Conservation (phyloP, 805 yeast genomes). For the Candida broadrunensis region DNA sequence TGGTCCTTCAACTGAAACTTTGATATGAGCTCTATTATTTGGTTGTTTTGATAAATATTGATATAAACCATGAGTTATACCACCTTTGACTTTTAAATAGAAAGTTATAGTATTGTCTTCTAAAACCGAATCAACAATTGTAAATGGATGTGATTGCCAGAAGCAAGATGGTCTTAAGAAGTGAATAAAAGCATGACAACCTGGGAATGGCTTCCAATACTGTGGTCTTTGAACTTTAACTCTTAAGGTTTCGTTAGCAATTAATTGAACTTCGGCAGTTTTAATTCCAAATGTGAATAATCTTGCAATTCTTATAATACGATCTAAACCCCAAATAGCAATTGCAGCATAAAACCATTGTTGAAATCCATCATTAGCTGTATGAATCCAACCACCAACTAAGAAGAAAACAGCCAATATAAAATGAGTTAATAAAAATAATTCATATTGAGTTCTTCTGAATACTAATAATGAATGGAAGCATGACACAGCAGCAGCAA, state of each 20-base stretch:
- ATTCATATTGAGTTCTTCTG: constrained; percentile 56
- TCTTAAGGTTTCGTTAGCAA: constrained; percentile 43
- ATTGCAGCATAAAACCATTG: constrained; percentile 25
- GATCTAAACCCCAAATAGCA: constrained; percentile 38
- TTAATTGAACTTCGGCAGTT: constrained; percentile 31
- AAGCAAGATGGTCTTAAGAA: constrained; percentile 38
- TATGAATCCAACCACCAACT: constrained; percentile 57
- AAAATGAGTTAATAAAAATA: constrained; percentile 29
- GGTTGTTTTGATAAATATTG: constrained; percentile 23
- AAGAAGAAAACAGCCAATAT: constrained; percentile 41
- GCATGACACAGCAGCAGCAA: constrained; percentile 38
- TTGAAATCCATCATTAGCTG: constrained; percentile 21
- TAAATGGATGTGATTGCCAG: constrained; percentile 48
- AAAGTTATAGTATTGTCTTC: constrained; percentile 22
- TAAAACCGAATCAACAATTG: constrained; percentile 24
- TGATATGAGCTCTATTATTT: constrained; percentile 21
- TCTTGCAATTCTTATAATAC: constrained; percentile 28
- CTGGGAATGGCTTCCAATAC: constrained; percentile 40
- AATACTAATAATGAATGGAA: constrained; percentile 50
- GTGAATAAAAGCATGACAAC: constrained; percentile 37
- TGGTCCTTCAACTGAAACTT: constrained; percentile 60
- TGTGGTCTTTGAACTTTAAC: constrained; percentile 47
- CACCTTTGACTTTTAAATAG: constrained; percentile 35
- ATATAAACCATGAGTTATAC: constrained; percentile 31
- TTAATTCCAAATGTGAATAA: constrained; percentile 29